Conservation (phyloP, 2,329 filamentous ascomycete genomes). For the Bipolaris cookei region DNA sequence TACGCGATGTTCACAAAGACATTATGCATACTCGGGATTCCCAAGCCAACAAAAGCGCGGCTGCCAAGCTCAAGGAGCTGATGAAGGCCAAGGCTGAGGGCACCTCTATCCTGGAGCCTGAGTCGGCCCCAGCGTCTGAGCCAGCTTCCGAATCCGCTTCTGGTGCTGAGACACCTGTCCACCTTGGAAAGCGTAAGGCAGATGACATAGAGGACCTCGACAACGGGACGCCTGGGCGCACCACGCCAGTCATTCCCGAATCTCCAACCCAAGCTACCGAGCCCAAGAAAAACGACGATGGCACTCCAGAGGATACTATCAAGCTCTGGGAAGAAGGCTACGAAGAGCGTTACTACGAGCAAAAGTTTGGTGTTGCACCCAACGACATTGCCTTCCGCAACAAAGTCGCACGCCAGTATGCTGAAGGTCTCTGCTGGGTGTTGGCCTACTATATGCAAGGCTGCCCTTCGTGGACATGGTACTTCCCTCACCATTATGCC, state of each 20-base stretch:
- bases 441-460: constrained; percentile 97
- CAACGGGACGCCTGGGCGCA: constrained; percentile 64
- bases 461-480: constrained; percentile 99
- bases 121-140: constrained; percentile 20
- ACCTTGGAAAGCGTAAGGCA: constrained; percentile 77
- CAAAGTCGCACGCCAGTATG: constrained; percentile 87
- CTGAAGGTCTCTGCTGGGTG: constrained; percentile 94
- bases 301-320: constrained; percentile 77
- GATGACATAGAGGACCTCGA: constrained; percentile 69
- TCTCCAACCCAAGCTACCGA: constrained; percentile 54
- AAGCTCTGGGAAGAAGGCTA: constrained; percentile 96
- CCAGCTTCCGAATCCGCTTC: constrained; percentile 29
- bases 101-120: constrained; percentile 33
- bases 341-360: constrained; percentile 92
- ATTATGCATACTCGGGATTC: constrained; percentile 80
- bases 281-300: constrained; percentile 55
- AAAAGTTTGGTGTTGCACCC: constrained; percentile 88
- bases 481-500: constrained; percentile 97
- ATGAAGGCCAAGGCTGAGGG: constrained; percentile 62
- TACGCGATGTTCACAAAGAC: constrained; percentile 74
- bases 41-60: constrained; percentile 90
- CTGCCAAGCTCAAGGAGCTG: constrained; percentile 77
- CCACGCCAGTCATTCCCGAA: constrained; percentile 59
- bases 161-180: constrained; percentile 54
- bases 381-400: constrained; percentile 85